Percentiles rank a stretch among this genome's conserved stretches.
Conservation (phyloP, 2,329 filamentous ascomycete species). For the Arthrobotrys conoides region DNA sequence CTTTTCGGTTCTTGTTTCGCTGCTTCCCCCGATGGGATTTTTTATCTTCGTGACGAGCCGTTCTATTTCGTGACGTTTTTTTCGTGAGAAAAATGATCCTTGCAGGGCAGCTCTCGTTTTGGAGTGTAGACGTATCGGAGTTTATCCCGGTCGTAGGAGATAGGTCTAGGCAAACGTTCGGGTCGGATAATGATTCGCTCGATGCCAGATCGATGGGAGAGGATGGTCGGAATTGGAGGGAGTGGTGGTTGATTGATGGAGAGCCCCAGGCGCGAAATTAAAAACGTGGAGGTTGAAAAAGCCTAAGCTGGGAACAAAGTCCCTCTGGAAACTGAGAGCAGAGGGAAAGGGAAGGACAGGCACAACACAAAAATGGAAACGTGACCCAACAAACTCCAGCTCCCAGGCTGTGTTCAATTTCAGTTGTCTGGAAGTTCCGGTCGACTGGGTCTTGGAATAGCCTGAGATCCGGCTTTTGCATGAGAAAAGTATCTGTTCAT, state of each 20-base stretch:
- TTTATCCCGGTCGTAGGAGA: slow-evolving; percentile 5
- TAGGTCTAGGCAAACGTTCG: slow-evolving; percentile 5
- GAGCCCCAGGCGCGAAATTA: slow-evolving; percentile 22
- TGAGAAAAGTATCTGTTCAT: not conserved
- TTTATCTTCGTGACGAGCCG: slow-evolving; percentile 21
- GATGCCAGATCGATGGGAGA: slow-evolving; percentile 37
- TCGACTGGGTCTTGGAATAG: slow-evolving; percentile 9
- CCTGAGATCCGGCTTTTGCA: slow-evolving; percentile 11
- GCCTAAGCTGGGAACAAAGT: not conserved
- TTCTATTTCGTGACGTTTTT: slow-evolving; percentile 30
- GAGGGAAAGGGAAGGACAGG: not conserved
- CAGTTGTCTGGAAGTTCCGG: slow-evolving; percentile 1
- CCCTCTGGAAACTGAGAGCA: too few species aligned
- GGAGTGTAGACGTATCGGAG: not conserved
- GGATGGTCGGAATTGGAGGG: slow-evolving; percentile 10
- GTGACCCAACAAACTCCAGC: slow-evolving; percentile 14
- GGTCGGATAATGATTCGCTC: slow-evolving; percentile 17
- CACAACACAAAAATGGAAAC: slow-evolving; percentile 20
- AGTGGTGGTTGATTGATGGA: not conserved
- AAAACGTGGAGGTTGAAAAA: slow-evolving; percentile 33
- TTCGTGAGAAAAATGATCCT: slow-evolving; percentile 16
- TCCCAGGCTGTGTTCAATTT: too few species aligned
- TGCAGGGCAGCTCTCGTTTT: not conserved
- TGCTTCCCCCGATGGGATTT: not conserved
- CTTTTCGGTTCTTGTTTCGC: not conserved